Conservation (phyloP, 2,329 filamentous ascomycete genomes). For the Diaporthe sp. region DNA sequence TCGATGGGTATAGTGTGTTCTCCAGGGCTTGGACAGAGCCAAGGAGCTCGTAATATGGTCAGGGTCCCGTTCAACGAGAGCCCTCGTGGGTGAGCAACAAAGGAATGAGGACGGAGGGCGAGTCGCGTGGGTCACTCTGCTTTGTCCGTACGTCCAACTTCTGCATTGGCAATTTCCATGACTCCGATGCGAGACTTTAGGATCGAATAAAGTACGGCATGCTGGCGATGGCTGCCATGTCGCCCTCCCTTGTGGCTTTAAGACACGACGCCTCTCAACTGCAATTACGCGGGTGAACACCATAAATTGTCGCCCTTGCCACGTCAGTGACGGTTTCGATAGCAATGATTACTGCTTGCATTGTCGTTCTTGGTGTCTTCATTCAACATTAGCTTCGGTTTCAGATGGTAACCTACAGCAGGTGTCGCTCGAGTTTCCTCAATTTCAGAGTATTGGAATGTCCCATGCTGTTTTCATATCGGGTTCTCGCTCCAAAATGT, state of each 20-base stretch:
- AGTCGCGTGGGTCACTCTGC: slow-evolving; percentile 31
- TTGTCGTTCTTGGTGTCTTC: not conserved
- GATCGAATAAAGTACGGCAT: slow-evolving; percentile 1
- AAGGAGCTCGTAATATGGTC: not conserved
- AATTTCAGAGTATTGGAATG: not conserved
- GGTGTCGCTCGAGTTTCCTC: not conserved
- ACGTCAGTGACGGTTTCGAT: slow-evolving; percentile 3
- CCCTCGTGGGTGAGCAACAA: slow-evolving; percentile 28
- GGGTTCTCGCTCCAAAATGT: not conserved
- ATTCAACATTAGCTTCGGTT: not conserved
- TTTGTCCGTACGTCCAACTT: slow-evolving; percentile 26
- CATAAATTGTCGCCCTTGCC: slow-evolving; percentile 18
- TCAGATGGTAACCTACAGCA: not conserved
- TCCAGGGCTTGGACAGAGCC: not conserved
- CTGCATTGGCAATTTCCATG: slow-evolving; percentile 1
- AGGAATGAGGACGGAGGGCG: slow-evolving; percentile 10
- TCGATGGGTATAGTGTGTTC: not conserved
- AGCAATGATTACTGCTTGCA: not conserved
- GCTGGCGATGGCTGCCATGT: not conserved
- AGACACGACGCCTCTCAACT: slow-evolving; percentile 28
- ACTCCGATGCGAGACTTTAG: not conserved
- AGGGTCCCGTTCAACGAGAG: not conserved
- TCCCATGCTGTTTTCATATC: not conserved
- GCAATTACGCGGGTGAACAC: not conserved
- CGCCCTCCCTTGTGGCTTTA: slow-evolving; percentile 33